Evolutionary conservation across 768 basidiomycete genomes (phyloP), one percentile per base, ranked within the genome.

Genomic region (Termitomyces sp.): DNA sequence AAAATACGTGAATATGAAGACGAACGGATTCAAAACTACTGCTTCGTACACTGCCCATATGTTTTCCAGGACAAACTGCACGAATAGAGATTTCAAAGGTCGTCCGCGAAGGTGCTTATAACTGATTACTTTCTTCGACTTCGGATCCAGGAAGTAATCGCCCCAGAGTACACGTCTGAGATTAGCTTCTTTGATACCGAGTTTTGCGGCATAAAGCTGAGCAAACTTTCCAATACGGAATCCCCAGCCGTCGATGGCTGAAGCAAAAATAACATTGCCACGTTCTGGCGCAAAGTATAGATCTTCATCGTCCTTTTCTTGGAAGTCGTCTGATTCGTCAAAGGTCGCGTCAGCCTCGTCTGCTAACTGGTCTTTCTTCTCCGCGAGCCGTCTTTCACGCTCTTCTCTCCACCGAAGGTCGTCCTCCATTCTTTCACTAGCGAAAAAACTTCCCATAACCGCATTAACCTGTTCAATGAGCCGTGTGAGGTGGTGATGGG

Each of bases 401-500:
- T 93, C 92, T 75, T 98, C 96, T 61, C 89, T 78, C 93, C 97
- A 97, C 15, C 92, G 80, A 22, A 94, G 72, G 72, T 98, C 95
- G 60, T 98, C 94, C 62, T 96, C 94, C 94, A 98, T 97, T 18
- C 97, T 78, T 60, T 98, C 96, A 2, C 89, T 83, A 4, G 95
- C 94, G 66, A 94, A 98, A 71, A 98, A 95, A 57, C 85, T 84
- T 0, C 97, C 97, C 94, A 98, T 96, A 51, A 98, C 92, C 0
- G 94, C 97, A 66, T 98, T 99, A 26, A 98, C 95, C 66, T 97
- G 92, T 69, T 98, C 96, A 53, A 99, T 92, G 15, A 98, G 79
- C 37, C 92, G 88, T 6, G 85, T 77, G n/a, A 99, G 84, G 65
- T 98, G 96, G 64, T 95, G 91, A 66, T 98, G 92, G 2, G 94